Base-by-base conservation (phyloP, 306 rosid genomes). In the Lathyrus oleraceus region DNA sequence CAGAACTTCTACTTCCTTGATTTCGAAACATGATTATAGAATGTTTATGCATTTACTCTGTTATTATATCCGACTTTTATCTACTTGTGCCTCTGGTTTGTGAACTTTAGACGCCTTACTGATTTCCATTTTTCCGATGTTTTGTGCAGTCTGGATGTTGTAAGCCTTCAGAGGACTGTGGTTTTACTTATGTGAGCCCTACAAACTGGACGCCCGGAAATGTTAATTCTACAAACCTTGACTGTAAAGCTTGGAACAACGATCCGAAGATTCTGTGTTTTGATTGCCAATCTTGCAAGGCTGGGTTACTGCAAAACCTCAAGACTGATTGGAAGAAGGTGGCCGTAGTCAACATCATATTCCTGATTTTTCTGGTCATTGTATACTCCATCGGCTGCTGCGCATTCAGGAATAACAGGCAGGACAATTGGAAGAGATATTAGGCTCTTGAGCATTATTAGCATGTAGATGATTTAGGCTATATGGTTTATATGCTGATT, bases 91-190 rank as follows among this genome's bases (percentile, higher is more conserved):
- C n/a, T 47, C 53, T 47, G 25, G 25, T 49, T 17, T 51, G 14
- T 51, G 21, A 51, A 51, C 4, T 3, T 51, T 51, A 9, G 57
- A 51, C 57, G 28, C 20, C 27, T 19, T 19, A 51, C 0, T 12
- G 3, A 51, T 48, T 43, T 65, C 47, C 38, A 4, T 62, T 16
- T 49, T 51, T 23, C 10, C 32, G 56, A 13, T 73, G 17, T 60
- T 51, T 42, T 59, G 2, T 78, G 82, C 85, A 92, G 97, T 78
- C 93, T 61, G 98, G 98, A 61, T 93, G 96, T 67, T 93, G 96
- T 25, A 93, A 88, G 81, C 98, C 98, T 43, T 14, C 96, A 0
- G 64, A 76, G 4, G 82, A 67, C 4, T 93, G 98, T 8, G 8
- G 59, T 5, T 92, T 81, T 59, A 15, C 4, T 5, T 89, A 82